phyloP scores from a whole-genome alignment of 2,329 filamentous ascomycete species.

The Herpotrichia juniperi region DNA sequence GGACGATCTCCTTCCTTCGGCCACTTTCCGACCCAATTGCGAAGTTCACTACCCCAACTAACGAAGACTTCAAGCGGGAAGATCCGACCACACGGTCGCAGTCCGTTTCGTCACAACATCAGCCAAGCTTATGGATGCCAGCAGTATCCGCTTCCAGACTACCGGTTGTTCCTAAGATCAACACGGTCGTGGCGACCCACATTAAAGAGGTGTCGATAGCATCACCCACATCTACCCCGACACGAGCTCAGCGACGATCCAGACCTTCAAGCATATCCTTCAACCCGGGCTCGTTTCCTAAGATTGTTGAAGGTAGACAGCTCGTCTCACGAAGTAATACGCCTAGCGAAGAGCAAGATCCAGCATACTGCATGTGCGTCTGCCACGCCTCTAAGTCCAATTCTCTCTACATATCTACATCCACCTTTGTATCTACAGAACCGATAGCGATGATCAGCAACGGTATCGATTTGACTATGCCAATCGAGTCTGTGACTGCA shows the following conservation, averaged over 20 bases:
- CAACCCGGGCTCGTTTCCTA: slow-evolving; percentile 14
- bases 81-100: background rate
- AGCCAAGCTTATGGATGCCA: background rate
- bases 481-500: too few species aligned
- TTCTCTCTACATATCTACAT: too few species aligned
- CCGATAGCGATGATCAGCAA: too few species aligned
- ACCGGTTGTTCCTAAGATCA: slow-evolving; percentile 19
- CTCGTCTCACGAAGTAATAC: slow-evolving; percentile 2
- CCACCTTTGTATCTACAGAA: too few species aligned
- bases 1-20: slow-evolving; percentile 38
- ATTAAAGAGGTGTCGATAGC: slow-evolving; percentile 1
- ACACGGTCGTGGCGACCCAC: background rate
- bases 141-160: slow-evolving; percentile 8
- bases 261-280: slow-evolving; percentile 26
- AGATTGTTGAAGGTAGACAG: slow-evolving; percentile 20
- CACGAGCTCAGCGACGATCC: slow-evolving; percentile 9
- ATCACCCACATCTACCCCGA: background rate
- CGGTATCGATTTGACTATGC: too few species aligned
- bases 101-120: slow-evolving; percentile 15
- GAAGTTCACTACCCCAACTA: slow-evolving; percentile 4
- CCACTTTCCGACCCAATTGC: slow-evolving; percentile 29
- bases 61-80: background rate
- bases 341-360: slow-evolving; percentile 1
- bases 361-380: slow-evolving; percentile 19
- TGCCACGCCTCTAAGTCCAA: slow-evolving; percentile 10